A percentile compares a stretch with the other conserved stretches of the same genome.
Conservation (phyloP, 495 filamentous ascomycete genomes). For the Podospora bellae-mahoneyi region DNA sequence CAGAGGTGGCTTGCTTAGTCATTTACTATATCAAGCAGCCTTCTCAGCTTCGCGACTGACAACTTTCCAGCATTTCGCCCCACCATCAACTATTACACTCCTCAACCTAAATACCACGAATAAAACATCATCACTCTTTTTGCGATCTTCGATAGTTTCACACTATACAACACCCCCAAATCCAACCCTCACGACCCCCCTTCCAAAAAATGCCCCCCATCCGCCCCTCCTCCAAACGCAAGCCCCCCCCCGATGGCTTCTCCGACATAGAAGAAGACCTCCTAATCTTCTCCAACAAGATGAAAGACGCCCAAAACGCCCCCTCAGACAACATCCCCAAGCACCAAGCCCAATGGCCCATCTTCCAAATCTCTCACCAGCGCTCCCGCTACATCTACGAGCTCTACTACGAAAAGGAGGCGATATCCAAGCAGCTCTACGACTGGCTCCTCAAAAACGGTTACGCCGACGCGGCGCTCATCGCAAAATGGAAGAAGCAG, state of each 20-base stretch:
- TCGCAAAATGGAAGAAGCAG: slow-evolving; percentile 99
- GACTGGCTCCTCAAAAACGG: slow-evolving; percentile 96
- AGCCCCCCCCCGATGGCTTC: slow-evolving; percentile 93
- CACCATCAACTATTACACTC: not conserved
- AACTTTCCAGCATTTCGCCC: not conserved
- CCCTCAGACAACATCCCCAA: slow-evolving; percentile 55
- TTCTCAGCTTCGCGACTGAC: not conserved
- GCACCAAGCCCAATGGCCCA: slow-evolving; percentile 90
- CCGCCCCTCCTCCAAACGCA: slow-evolving; percentile 70
- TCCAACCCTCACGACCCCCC: no score
- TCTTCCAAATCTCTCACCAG: slow-evolving; percentile 96
- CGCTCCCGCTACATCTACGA: slow-evolving; percentile 93
- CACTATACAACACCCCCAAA: not conserved
- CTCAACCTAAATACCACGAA: not conserved
- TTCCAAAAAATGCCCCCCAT: slow-evolving; percentile 69
- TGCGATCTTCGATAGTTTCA: no score
- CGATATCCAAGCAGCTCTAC: slow-evolving; percentile 85
- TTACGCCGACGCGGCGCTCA: slow-evolving; percentile 90
- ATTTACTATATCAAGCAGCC: not conserved
- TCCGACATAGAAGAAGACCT: slow-evolving; percentile 95
- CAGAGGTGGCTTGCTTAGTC: not conserved
- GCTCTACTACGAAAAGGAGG: slow-evolving; percentile 95
- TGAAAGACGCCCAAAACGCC: slow-evolving; percentile 93
- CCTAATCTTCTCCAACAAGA: slow-evolving; percentile 92
- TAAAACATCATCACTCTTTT: not conserved